phyloP scores from a whole-genome alignment of 108 stramenopile species.

The Skeletonema grethae region DNA sequence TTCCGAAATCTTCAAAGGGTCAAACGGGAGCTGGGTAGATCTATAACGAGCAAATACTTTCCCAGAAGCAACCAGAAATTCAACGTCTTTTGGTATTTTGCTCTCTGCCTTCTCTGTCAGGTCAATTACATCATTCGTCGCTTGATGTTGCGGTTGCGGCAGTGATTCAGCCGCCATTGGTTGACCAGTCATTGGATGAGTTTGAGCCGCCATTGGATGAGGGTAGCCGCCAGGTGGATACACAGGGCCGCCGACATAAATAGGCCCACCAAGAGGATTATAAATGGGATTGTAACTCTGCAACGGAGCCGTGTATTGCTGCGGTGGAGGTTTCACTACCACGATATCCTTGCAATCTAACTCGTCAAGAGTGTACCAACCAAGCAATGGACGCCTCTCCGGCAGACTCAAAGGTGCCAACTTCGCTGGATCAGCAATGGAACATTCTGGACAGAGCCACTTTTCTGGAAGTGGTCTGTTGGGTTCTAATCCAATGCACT shows the following conservation, averaged over 20 bases:
- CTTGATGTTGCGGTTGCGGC: not conserved
- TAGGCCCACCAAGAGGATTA: not conserved
- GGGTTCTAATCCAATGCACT: conserved; percentile 56
- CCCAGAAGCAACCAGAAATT: conserved; percentile 47
- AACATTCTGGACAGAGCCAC: conserved; percentile 86
- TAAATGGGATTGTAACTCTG: not conserved
- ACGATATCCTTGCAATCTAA: conserved; percentile 15
- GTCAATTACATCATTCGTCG: not conserved
- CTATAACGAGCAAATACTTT: conserved; percentile 45
- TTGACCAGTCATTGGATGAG: not conserved
- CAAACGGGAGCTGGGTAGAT: conserved; percentile 28
- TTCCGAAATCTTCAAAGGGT: conserved; percentile 23
- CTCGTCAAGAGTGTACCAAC: conserved; percentile 70
- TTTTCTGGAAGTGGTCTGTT: conserved; percentile 56
- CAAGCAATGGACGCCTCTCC: conserved; percentile 63
- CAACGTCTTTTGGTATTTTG: conserved; percentile 16
- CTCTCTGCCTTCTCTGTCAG: not conserved
- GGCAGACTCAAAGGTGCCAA: conserved; percentile 24
- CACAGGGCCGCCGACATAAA: not conserved
- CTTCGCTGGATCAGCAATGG: conserved; percentile 58
- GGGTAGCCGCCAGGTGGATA: not conserved
- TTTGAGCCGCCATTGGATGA: not conserved
- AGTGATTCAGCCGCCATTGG: not conserved
- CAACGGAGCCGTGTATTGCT: not conserved
- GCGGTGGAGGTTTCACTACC: not conserved